phyloP scores from a whole-genome alignment of 179 eudicot species.

The Actinidia arguta region DNA sequence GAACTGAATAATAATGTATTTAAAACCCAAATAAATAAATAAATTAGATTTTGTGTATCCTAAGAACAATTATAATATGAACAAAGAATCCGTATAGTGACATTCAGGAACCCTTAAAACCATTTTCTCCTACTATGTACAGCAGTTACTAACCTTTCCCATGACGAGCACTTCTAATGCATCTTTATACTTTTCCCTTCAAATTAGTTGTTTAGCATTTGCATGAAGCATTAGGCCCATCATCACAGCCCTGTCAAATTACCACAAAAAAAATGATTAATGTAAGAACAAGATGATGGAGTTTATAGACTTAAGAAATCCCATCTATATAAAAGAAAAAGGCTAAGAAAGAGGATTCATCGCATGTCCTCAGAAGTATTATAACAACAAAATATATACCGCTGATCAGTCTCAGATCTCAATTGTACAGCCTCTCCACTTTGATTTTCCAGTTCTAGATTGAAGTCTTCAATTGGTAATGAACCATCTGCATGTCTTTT shows the following conservation, averaged over 20 bases:
- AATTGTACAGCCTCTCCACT: slow-evolving; percentile 71
- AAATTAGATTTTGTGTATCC: not conserved
- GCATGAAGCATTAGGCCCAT: slow-evolving; percentile 97
- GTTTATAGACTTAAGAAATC: not conserved
- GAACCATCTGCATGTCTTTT: slow-evolving; percentile 89
- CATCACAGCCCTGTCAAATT: slow-evolving; percentile 78
- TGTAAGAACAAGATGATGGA: not conserved
- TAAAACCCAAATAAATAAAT: not conserved
- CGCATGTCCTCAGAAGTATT: no score
- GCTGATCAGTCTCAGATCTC: slow-evolving; percentile 88
- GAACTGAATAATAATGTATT: not conserved
- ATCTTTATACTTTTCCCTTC: slow-evolving; percentile 58
- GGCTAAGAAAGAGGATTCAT: slow-evolving; percentile 7
- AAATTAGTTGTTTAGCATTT: slow-evolving; percentile 72
- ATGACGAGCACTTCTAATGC: slow-evolving; percentile 88
- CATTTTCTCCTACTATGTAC: slow-evolving; percentile 11
- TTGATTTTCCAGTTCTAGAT: slow-evolving; percentile 90
- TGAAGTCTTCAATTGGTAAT: slow-evolving; percentile 85
- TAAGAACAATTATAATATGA: not conserved
- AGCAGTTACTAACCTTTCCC: slow-evolving; percentile 77
- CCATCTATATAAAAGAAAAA: no score
- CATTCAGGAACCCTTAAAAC: not conserved
- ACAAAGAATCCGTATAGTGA: not conserved
- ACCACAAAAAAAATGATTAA: not conserved
- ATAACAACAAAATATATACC: slow-evolving; percentile 38